Base-by-base conservation (phyloP, 2,329 filamentous ascomycete genomes). In the Hypoxylon sp. region DNA sequence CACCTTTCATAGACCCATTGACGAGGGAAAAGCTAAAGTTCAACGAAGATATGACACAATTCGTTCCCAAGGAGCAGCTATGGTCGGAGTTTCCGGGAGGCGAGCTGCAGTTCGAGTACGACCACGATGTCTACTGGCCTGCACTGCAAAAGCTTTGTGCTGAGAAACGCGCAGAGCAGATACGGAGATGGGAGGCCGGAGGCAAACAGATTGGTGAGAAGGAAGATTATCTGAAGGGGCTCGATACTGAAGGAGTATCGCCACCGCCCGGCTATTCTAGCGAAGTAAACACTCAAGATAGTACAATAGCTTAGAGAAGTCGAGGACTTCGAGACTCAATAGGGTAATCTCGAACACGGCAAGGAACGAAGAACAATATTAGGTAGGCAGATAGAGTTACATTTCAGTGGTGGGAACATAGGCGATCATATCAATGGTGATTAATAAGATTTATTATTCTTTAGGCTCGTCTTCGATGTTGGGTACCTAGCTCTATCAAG, bases 21-120 rank as follows among this genome's bases (percentile, higher is more conserved):
- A 99, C 96, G 9, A 90, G 92, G 64, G 90, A 96, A 76, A 99
- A 99, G 85, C 90, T 99, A 83, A 97, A 96, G 83, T 98, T 97
- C 86, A 98, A 98, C 84, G 94, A 97, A 79, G 92, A 97, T 77
- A 90, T 97, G 83, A 86, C 86, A 73, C 84, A 92, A 72, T 93
- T 94, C 78, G 91, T 99, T 19, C 94, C 94, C 4, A 81, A 89
- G 6, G 85, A 90, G 75, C 95, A 98, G 79, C 87, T 99, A 58
- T 92, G 93, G 90, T 91, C 89, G 74, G 85, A 90, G 63, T 90
- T 92, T 75, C 85, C 83, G 73, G 90, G 90, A 51, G 95, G 96
- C 63, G 87, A 93, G 53, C 87, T 97, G 68, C 87, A 94, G 65
- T 98, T 99, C 78, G 90, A 93, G 75, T 99, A 99, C 79, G 92